phyloP scores from a whole-genome alignment of 2,329 filamentous ascomycete genomes.

The Ilyonectria mors-panacis region DNA sequence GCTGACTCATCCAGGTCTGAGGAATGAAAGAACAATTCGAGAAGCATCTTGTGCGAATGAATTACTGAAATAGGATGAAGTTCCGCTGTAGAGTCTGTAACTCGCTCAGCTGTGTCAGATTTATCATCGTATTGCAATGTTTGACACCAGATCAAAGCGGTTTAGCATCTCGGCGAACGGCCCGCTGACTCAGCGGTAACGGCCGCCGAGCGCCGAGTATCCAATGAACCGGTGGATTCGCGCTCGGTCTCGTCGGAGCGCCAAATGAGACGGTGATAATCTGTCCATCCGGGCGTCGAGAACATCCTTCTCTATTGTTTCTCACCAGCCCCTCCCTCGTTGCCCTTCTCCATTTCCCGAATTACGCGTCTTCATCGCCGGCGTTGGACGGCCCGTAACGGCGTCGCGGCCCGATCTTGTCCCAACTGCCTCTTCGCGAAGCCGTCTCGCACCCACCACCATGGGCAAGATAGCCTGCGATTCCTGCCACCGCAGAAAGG shows the following conservation, averaged over 20 bases:
- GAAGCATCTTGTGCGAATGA: too few relatives aligned
- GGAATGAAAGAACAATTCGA: too few relatives aligned
- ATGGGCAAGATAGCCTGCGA: constrained; percentile 8
- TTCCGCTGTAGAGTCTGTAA: too few relatives aligned
- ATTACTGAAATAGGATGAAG: too few relatives aligned
- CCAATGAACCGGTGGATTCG: not conserved
- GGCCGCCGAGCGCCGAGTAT: not conserved
- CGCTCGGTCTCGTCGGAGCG: not conserved
- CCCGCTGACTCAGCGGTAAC: constrained; percentile 19
- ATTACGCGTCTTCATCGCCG: not conserved
- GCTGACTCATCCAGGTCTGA: too few relatives aligned
- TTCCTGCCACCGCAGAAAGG: constrained; percentile 7
- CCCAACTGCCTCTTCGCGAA: not conserved
- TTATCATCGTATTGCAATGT: not conserved
- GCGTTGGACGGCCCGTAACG: not conserved
- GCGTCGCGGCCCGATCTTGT: not conserved
- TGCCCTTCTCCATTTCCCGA: not conserved
- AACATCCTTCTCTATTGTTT: not conserved
- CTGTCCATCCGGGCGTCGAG: too few relatives aligned
- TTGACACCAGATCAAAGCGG: not conserved
- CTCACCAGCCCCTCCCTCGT: too few relatives aligned
- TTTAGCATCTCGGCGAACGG: not conserved
- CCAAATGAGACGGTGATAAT: not conserved
- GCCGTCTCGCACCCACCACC: not conserved
- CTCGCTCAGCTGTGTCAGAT: too few relatives aligned